These are phyloP conservation scores for Favolaschia claudopus DNA, from an alignment of 768 basidiomycete species.

Conservation along the genomic window DNA sequence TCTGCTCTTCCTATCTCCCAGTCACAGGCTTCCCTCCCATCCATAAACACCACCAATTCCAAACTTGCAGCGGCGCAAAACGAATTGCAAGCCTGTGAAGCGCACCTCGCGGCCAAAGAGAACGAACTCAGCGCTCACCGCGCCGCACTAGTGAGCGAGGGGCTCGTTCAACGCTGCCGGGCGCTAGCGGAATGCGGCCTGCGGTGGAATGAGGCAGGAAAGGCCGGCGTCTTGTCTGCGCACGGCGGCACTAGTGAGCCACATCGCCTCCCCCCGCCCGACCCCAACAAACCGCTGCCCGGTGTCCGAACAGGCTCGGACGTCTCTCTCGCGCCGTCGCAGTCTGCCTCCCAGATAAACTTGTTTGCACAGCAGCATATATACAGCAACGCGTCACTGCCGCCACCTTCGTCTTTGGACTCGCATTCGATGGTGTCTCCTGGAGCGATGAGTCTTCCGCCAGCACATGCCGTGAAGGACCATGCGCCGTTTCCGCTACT, in stretches of 20 bases:
- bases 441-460: constrained; percentile 42
- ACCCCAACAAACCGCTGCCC: constrained; percentile 36
- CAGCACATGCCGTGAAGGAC: constrained; percentile 60
- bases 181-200: constrained; percentile 76
- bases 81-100: constrained; percentile 85
- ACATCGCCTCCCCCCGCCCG: neutral
- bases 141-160: constrained; percentile 63
- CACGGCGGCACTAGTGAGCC: neutral
- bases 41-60: constrained; percentile 20
- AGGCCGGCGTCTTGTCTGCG: constrained; percentile 46
- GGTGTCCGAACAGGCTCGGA: constrained; percentile 52
- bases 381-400: constrained; percentile 23
- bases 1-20: constrained; percentile 50
- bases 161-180: constrained; percentile 65
- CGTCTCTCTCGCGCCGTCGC: constrained; percentile 73
- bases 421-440: constrained; percentile 14
- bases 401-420: constrained; percentile 23
- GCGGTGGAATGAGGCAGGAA: constrained; percentile 73
- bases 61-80: constrained; percentile 75
- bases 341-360: constrained; percentile 73
- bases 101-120: constrained; percentile 75
- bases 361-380: constrained; percentile 26
- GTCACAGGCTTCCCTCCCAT: constrained; percentile 34
- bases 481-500: constrained; percentile 35
- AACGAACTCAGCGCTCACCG: constrained; percentile 63